Percentiles rank a stretch among this genome's conserved stretches.
These are phyloP conservation scores for Paecilomyces fulvus DNA, from an alignment of 2,329 filamentous ascomycete genomes.

Conservation along the genomic window DNA sequence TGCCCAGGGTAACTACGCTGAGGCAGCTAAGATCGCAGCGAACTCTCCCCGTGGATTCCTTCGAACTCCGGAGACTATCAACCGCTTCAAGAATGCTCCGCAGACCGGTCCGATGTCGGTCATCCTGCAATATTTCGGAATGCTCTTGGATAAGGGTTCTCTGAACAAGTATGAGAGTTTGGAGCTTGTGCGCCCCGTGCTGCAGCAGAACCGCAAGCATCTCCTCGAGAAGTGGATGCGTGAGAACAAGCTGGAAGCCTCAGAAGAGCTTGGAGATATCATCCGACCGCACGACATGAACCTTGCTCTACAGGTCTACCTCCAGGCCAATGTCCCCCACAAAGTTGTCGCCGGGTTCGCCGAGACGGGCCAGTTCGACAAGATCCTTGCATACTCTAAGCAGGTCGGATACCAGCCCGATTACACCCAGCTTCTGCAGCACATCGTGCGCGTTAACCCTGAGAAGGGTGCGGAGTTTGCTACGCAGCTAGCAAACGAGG, in stretches of 20 bases:
- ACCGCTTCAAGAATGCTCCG: conserved; percentile 84
- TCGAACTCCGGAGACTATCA: conserved; percentile 88
- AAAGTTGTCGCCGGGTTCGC: conserved; percentile 95
- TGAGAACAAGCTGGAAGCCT: conserved; percentile 92
- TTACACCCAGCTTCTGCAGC: conserved; percentile 82
- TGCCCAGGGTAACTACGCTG: conserved; percentile 67
- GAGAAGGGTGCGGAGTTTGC: conserved; percentile 96
- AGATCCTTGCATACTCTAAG: conserved; percentile 85
- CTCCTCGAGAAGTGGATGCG: conserved; percentile 96
- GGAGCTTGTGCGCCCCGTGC: conserved; percentile 84
- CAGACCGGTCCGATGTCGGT: conserved; percentile 69
- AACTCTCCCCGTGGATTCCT: conserved; percentile 95
- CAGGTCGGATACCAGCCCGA: conserved; percentile 88
- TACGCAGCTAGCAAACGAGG: conserved; percentile 80
- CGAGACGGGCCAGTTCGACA: conserved; percentile 92
- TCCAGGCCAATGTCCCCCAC: conserved; percentile 79
- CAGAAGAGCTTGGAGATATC: conserved; percentile 91
- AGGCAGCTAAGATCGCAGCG: conserved; percentile 91
- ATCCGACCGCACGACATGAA: conserved; percentile 82
- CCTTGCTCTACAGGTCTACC: conserved; percentile 80
- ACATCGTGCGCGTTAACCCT: conserved; percentile 82
- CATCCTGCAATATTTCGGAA: conserved; percentile 95
- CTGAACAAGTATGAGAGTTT: conserved; percentile 91
- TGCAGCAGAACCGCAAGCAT: conserved; percentile 90
- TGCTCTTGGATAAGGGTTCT: conserved; percentile 89